A percentile compares a stretch with the other conserved stretches of the same genome.
phyloP scores from a whole-genome alignment of 1,284 basidiomycete species.

The Grifola frondosa region DNA sequence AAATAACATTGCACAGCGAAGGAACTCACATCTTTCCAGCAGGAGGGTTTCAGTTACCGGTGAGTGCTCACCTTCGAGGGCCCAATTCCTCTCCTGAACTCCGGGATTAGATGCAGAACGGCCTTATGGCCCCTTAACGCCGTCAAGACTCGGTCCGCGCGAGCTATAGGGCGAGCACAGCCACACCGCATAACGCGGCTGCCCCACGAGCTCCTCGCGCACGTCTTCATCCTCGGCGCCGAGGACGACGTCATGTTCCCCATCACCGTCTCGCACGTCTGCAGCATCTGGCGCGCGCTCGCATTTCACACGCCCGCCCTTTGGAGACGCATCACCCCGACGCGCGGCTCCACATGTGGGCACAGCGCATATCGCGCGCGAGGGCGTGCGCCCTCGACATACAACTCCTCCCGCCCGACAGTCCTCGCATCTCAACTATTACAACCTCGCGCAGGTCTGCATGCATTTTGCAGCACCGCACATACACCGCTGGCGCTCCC shows the following conservation, averaged over 20 bases:
- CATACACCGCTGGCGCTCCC: constrained; percentile 56
- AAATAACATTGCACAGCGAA: too few species aligned
- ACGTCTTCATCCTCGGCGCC: constrained; percentile 60
- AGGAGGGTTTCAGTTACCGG: too few species aligned
- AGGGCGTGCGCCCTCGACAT: constrained; percentile 59
- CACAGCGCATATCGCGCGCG: constrained; percentile 55
- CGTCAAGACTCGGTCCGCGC: constrained; percentile 8
- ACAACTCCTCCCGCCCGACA: constrained; percentile 33
- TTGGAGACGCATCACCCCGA: constrained; percentile 55
- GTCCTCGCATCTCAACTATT: constrained; percentile 27
- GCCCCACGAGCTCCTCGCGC: constrained; percentile 59
- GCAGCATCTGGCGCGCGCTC: constrained; percentile 56
- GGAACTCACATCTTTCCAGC: too few species aligned
- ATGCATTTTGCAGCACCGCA: constrained; percentile 55
- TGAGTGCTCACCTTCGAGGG: too few species aligned
- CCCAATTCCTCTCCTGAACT: not conserved
- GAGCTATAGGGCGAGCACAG: not conserved
- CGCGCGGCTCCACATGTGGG: constrained; percentile 54
- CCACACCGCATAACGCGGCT: constrained; percentile 52
- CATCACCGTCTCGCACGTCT: constrained; percentile 62
- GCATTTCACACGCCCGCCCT: constrained; percentile 56
- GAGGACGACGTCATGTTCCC: constrained; percentile 55
- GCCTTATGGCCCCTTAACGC: constrained; percentile 6
- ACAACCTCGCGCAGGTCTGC: constrained; percentile 51
- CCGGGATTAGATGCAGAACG: constrained; percentile 4